Percentiles rank a stretch among this genome's conserved stretches.
Conservation (phyloP, 2,329 filamentous ascomycete genomes). For the Drechslera avenae region DNA sequence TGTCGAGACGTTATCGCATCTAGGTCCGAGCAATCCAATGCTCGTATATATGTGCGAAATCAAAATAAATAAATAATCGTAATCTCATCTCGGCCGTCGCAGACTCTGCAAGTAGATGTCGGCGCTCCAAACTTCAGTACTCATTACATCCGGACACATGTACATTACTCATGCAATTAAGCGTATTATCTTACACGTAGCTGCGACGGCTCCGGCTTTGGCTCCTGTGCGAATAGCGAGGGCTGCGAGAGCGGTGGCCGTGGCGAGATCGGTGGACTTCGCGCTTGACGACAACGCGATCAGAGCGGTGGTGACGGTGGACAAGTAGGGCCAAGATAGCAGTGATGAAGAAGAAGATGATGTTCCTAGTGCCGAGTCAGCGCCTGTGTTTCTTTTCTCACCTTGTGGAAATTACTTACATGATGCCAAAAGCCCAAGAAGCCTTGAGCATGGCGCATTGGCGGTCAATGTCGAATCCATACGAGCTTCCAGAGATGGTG, state of each 20-base stretch:
- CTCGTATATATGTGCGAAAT: constrained; percentile 12
- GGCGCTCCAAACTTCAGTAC: constrained; percentile 1
- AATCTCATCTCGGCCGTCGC: constrained; percentile 6
- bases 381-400: not conserved
- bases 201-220: constrained; percentile 47
- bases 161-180: not conserved
- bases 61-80: constrained; percentile 29
- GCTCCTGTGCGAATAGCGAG: constrained; percentile 41
- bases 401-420: constrained; percentile 58
- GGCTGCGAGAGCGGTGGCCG: constrained; percentile 48
- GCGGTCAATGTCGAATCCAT: constrained; percentile 68
- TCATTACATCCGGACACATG: not conserved
- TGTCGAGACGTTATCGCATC: constrained; percentile 4
- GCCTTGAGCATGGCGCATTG: constrained; percentile 92
- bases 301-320: constrained; percentile 51
- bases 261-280: constrained; percentile 55
- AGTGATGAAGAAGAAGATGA: constrained; percentile 47
- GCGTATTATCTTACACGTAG: constrained; percentile 36
- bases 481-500: constrained; percentile 56
- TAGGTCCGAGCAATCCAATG: not conserved
- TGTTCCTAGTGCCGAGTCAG: constrained; percentile 43
- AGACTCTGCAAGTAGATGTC: not conserved
- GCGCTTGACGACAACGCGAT: constrained; percentile 60
- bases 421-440: constrained; percentile 85
- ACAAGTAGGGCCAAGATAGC: constrained; percentile 66